Evolutionary conservation across 2,329 filamentous ascomycete species (phyloP), one percentile per base, ranked within the genome.

Genomic region (Exophiala calicioides): DNA sequence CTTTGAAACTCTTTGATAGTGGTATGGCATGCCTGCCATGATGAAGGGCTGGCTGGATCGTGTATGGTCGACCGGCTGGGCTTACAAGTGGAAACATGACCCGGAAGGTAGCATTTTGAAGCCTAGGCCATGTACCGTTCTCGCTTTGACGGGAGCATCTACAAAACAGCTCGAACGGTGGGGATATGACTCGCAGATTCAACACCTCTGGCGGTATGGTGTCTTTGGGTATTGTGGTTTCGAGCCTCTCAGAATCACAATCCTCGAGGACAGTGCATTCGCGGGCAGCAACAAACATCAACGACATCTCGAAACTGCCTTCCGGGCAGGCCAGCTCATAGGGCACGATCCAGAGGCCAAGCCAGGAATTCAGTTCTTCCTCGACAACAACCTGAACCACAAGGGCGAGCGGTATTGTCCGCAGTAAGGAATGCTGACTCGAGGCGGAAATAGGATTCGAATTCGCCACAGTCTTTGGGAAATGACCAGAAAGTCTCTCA

Each of bases 161-260:
- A 24, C 44, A 10, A 39, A 13, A 15, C 44, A 46, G 16, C 18
- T 46, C 12, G 19, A 46, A 13, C 35, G 44, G 32, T 46, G 44
- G 44, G 44, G 44, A 8, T 40, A 46, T 27, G 44, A 46, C 35
- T 39, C 24, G 7, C 44, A 39, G 8, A 46, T 46, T 18, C 44
- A 40, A 13, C 44, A 46, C 21, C 29, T 46, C 6, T 46, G 44
- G 44, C 27, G 44, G 15, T 46, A 46, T 34, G 44, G 44, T 19
- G 21, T 46, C 16, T 46, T 46, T 23, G 44, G 44, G 15, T 46
- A 46, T 16, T 46, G 44, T 13, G 44, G 44, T 2, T 46, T 46
- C 27, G 44, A 46, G 26, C 44, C 44, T 24, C 44, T 46, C 29
- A 23, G 44, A 33, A 46, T 46, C 44, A 40, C 44, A n/a, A 46